Base-by-base conservation (phyloP, 2,329 filamentous ascomycete species). In the Cladosporium sp. region DNA sequence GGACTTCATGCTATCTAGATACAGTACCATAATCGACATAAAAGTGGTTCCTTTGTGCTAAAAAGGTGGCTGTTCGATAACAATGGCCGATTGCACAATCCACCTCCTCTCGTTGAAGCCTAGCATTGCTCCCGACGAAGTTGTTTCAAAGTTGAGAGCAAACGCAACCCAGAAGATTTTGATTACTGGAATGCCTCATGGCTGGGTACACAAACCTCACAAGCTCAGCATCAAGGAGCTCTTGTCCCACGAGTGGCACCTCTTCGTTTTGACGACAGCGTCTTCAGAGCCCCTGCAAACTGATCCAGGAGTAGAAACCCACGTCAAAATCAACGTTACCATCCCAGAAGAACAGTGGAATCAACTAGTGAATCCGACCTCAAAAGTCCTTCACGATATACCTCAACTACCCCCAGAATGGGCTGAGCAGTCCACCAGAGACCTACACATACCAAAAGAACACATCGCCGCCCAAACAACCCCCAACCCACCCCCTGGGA, bases 181-280 rank as follows among this genome's bases (percentile, higher is more conserved):
- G 37, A 35, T 69, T n/a, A 55, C 65, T 31, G 66, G 66, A 8
- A 44, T 66, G 4, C 64, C 67, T n/a, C 65, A 65, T 35, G 67
- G 66, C 61, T 69, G 67, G 61, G 62, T 69, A 6, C 67, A 69
- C 53, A 62, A 62, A 55, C 67, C 67, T 26, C 67, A 69, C 37
- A 33, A 29, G 26, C 50, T 64, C 10, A 23, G 62, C 23, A 59
- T 31, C 18, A 50, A 64, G n/a, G 23, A 18, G 8, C 66, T 65
- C n/a, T 16, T 67, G 11, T 33, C 40, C 5, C 61, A 59, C 21
- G 52, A 69, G 4, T 69, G 67, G 64, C 37, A 69, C n/a, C 63
- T 67, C 28, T 69, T 69, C 62, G 35, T 66, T 26, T 33, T 67
- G 26, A 63, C 62, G 28, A 8, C 11, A 21, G 26, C n/a, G 37